phyloP scores from a whole-genome alignment of 257 asterid species.

The Scutellaria baicalensis region DNA sequence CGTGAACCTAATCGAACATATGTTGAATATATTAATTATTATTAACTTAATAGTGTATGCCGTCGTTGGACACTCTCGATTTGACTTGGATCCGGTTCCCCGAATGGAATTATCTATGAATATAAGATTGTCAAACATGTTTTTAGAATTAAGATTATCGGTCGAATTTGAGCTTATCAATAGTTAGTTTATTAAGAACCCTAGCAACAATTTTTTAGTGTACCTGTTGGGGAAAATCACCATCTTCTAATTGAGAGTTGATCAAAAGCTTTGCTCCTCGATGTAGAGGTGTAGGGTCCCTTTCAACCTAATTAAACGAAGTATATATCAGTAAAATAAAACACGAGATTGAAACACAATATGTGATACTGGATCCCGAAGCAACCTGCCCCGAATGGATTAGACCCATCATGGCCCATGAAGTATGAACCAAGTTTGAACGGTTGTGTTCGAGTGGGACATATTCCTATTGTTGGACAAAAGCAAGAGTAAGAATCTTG shows the following conservation, averaged over 20 bases:
- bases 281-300: slow-evolving; percentile 63
- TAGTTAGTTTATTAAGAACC: no score
- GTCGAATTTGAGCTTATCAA: no score
- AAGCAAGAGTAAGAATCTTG: not conserved
- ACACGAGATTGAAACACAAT: not conserved
- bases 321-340: not conserved
- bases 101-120: no score
- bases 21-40: no score
- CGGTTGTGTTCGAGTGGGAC: slow-evolving; percentile 44
- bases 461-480: slow-evolving; percentile 35
- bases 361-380: not conserved
- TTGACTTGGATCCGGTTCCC: no score
- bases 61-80: no score
- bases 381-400: slow-evolving; percentile 69
- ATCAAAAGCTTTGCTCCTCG: slow-evolving; percentile 64
- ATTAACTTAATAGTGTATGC: no score
- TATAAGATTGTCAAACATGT: no score
- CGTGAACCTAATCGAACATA: no score
- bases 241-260: slow-evolving; percentile 69
- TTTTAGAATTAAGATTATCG: no score
- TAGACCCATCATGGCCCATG: slow-evolving; percentile 84
- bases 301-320: not conserved
- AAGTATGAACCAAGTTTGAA: slow-evolving; percentile 74
- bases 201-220: no score
- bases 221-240: slow-evolving; percentile 48